Base-by-base conservation (phyloP, 208 protist genomes). In the Crithidia fasciculata region DNA sequence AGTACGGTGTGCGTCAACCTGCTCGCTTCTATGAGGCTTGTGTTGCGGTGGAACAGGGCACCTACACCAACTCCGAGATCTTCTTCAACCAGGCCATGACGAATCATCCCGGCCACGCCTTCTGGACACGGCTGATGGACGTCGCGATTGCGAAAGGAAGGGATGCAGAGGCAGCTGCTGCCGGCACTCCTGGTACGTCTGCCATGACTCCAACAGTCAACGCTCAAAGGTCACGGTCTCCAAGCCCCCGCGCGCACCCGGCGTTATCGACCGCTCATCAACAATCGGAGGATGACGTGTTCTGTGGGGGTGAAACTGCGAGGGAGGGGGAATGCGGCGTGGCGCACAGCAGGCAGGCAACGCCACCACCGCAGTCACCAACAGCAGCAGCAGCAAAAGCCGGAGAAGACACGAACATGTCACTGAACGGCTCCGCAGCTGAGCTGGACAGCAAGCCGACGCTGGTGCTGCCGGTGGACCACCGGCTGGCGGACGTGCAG, bases 71-170 rank as follows among this genome's bases (percentile, higher is more conserved):
- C 36, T 57, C 76, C n/a, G 76, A 81, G 70, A 41, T 81, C 36
- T 81, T 71, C 54, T 70, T 81, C 50, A 52, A 64, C 60, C 60
- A 76, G 40, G 72, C 72, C 15, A 60, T 78, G 28, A 19, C 9
- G 7, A 18, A 52, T 15, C 72, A 78, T 44, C 72, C 72, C 57
- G 72, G 62, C 39, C 53, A 47, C 47, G 44, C 13, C 16, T 78
- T 70, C 63, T 78, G 72, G 72, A 50, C 44, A 5, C 28, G 3
- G 13, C 8, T 74, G 41, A 58, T 62, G 40, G 53, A 52, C 10
- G 69, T 61, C 39, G 28, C 55, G 45, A 15, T 61, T 15, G 18
- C 7, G 9, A 49, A 49, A 28, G 63, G 49, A 16, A 54, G 16
- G 49, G 49, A 54, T 12, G 28, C 28, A 28, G 28, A 28, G 28